A percentile compares a stretch with the other conserved stretches of the same genome.
phyloP scores from a whole-genome alignment of 1,284 basidiomycete genomes.

The Boletellus deceptivus region DNA sequence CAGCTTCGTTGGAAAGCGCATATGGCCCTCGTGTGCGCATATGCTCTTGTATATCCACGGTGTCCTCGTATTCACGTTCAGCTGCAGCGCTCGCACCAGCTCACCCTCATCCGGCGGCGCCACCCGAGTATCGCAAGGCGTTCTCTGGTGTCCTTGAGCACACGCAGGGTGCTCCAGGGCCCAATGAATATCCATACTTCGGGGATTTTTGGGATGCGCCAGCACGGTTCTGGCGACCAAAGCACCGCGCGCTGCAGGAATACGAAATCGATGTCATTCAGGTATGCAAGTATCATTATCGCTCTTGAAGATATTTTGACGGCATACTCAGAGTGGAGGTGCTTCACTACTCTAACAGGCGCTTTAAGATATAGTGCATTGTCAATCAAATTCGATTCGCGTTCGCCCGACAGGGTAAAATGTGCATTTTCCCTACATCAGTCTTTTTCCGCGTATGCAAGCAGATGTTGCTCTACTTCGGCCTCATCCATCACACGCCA shows the following conservation, averaged over 20 bases:
- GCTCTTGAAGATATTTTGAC: constrained; percentile 7
- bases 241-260: constrained; percentile 54
- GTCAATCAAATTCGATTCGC: neutral
- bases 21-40: constrained; percentile 54
- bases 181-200: constrained; percentile 39
- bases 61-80: constrained; percentile 6
- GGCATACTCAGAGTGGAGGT: constrained; percentile 61
- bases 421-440: constrained; percentile 33
- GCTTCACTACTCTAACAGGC: constrained; percentile 51
- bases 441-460: constrained; percentile 94
- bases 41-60: neutral
- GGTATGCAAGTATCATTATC: constrained; percentile 46
- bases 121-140: constrained; percentile 61
- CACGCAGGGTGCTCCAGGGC: constrained; percentile 33
- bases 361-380: neutral
- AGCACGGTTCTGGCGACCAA: constrained; percentile 61
- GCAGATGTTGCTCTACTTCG: constrained; percentile 83
- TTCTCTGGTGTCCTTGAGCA: constrained; percentile 62
- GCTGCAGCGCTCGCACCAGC: constrained; percentile 55
- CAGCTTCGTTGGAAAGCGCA: constrained; percentile 73
- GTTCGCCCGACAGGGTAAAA: constrained; percentile 1
- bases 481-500: constrained; percentile 84
- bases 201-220: constrained; percentile 82
- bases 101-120: constrained; percentile 75
- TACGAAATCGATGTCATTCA: constrained; percentile 77